Base-by-base conservation (phyloP, 495 filamentous ascomycete species). In the Apiosordaria backusii region DNA sequence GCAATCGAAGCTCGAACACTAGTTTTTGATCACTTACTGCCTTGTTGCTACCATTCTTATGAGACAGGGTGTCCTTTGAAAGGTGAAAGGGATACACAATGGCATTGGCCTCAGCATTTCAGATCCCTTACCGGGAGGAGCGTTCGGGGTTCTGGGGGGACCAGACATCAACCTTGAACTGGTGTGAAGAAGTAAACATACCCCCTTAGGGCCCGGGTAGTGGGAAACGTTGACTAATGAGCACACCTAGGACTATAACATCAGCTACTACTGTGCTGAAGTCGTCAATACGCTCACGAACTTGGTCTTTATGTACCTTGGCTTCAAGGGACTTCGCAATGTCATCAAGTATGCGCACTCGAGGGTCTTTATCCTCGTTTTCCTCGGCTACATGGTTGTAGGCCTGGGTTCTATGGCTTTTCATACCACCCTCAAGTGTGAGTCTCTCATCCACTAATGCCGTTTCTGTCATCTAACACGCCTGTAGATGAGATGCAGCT, bases 401-500 rank as follows among this genome's bases (percentile, higher is more conserved):
- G 92, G 92, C 15, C 80, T 85, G 9, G 92, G 92, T 9, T 92
- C 89, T 68, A 92, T 93, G 74, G 76, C 90, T 22, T 96, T 96
- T 70, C 92, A 96, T 70, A 83, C 89, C 10, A 90, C 92, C 2
- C 78, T 96, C 21, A 93, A 92, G 81, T 95, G 91, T 88, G 82
- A 65, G 83, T 75, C n/a, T 45, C 35, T 18, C 9, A 3, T 13
- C 16, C 26, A 19, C 16, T 19, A 18, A 55, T 23, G n/a, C 9
- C n/a, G n/a, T 23, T 1, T 16, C 16, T 53, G 4, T 53, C 50
- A 53, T 13, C 19, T 21, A 53, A 16, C 50, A 18, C 50, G 50
- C 50, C 45, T 61, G 63, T 75, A 97, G 93, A 99, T 78, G 92
- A 93, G 1, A 97, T 97, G 95, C 95, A 99, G 74, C 86, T 98